Percentiles rank a stretch among this genome's conserved stretches.
phyloP scores from a whole-genome alignment of 2,329 filamentous ascomycete species.

The Parastagonospora avenae region DNA sequence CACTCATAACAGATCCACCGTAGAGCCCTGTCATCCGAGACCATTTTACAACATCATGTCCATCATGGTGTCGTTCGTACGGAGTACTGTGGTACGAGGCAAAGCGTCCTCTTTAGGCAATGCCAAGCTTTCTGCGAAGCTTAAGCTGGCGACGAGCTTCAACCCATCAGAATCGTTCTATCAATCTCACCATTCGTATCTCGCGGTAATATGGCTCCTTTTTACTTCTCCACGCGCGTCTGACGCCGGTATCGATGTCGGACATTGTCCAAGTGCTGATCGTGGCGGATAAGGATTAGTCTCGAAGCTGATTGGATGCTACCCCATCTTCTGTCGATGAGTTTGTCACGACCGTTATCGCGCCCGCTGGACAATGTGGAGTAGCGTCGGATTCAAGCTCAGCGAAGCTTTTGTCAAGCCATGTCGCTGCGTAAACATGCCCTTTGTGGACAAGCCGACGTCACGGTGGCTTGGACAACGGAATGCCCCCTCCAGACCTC shows the following conservation, averaged over 20 bases:
- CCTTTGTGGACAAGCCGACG: constrained; percentile 8
- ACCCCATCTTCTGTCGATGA: constrained; percentile 12
- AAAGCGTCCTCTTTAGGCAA: background rate
- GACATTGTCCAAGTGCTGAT: constrained; percentile 1
- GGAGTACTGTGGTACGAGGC: background rate
- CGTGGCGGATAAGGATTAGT: constrained; percentile 1
- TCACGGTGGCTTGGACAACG: constrained; percentile 8
- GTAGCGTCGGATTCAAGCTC: constrained; percentile 13
- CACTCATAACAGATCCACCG: too few relatives aligned
- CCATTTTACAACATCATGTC: background rate
- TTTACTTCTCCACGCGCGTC: background rate
- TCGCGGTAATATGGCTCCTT: background rate
- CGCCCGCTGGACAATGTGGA: constrained; percentile 2
- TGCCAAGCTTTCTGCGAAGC: background rate
- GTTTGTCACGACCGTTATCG: constrained; percentile 10
- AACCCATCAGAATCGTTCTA: background rate
- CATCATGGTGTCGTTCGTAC: background rate
- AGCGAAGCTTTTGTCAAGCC: constrained; percentile 14
- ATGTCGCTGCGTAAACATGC: constrained; percentile 6
- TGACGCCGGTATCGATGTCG: background rate
- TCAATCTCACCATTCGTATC: too few relatives aligned
- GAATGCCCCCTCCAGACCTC: constrained; percentile 1
- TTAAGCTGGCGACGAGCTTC: background rate
- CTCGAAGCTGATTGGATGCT: constrained; percentile 1
- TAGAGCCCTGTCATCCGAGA: too few relatives aligned